These are phyloP conservation scores for Paraglomus brasilianum DNA, from an alignment of 192 early-diverging fungal genomes.

Conservation along the genomic window DNA sequence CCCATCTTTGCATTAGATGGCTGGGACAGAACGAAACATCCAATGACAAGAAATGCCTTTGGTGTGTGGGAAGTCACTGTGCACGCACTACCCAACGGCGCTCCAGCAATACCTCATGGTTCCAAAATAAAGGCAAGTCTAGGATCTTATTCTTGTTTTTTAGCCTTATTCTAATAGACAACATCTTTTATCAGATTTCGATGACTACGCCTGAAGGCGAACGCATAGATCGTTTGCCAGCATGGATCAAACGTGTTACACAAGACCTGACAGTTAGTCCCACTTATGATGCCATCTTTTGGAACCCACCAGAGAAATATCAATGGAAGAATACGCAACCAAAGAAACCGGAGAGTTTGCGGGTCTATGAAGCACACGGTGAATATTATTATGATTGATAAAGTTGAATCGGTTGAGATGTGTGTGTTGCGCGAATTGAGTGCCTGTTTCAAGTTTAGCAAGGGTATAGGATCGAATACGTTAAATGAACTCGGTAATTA, in stretches of 20 bases:
- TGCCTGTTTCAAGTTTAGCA: neutral
- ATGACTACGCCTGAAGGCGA: constrained; percentile 72
- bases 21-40: constrained; percentile 76
- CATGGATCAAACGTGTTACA: constrained; percentile 79
- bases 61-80: constrained; percentile 81
- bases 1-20: constrained; percentile 53
- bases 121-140: constrained; percentile 80
- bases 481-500: neutral
- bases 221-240: constrained; percentile 86
- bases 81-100: constrained; percentile 60
- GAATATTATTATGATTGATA: constrained; percentile 4
- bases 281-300: constrained; percentile 91
- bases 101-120: constrained; percentile 75
- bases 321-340: constrained; percentile 75
- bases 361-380: constrained; percentile 96
- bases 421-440: too few relatives aligned
- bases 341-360: constrained; percentile 60
- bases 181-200: constrained; percentile 52
- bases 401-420: neutral
- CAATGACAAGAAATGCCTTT: constrained; percentile 77
- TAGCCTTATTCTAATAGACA: neutral
- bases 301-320: constrained; percentile 84
- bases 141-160: neutral
- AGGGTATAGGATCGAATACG: neutral
- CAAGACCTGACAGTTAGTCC: constrained; percentile 82